phyloP scores from a whole-genome alignment of 2,329 filamentous ascomycete species.

The Penicillium sumatraense region DNA sequence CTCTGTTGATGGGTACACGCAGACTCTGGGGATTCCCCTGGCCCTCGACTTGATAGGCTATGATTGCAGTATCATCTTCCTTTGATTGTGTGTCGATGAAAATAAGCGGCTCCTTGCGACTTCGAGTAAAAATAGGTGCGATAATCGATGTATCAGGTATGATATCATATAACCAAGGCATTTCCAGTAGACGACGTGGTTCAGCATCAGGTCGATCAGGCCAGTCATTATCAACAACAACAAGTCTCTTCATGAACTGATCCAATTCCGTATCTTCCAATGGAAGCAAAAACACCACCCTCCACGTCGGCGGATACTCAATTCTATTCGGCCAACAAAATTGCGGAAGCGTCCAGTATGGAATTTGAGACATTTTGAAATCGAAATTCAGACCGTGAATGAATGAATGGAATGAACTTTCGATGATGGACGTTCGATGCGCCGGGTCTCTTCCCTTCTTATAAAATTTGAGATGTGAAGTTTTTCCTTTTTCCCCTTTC shows the following conservation, averaged over 20 bases:
- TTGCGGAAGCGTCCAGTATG: not conserved
- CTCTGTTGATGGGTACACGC: not conserved
- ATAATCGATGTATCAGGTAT: not conserved
- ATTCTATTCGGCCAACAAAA: not conserved
- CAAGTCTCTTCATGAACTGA: not conserved
- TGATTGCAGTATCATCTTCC: not conserved
- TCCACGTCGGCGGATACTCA: not conserved
- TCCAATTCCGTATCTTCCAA: not conserved
- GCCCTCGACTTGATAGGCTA: not conserved
- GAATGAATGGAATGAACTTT: not conserved
- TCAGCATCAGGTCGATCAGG: slow-evolving; percentile 1
- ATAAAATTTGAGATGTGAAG: not conserved
- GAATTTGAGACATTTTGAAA: not conserved
- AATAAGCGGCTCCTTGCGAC: not conserved
- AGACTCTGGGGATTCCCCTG: not conserved
- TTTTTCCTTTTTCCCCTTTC: not conserved
- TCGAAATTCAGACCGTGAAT: not conserved
- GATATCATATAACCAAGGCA: not conserved
- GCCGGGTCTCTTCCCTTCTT: not conserved
- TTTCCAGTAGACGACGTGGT: not conserved
- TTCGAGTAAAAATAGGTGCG: not conserved
- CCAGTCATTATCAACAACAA: not conserved
- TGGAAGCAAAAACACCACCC: not conserved
- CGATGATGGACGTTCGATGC: not conserved
- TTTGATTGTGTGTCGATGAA: not conserved